phyloP scores from a whole-genome alignment of 306 rosid genomes.

The Casuarina cunninghamiana region DNA sequence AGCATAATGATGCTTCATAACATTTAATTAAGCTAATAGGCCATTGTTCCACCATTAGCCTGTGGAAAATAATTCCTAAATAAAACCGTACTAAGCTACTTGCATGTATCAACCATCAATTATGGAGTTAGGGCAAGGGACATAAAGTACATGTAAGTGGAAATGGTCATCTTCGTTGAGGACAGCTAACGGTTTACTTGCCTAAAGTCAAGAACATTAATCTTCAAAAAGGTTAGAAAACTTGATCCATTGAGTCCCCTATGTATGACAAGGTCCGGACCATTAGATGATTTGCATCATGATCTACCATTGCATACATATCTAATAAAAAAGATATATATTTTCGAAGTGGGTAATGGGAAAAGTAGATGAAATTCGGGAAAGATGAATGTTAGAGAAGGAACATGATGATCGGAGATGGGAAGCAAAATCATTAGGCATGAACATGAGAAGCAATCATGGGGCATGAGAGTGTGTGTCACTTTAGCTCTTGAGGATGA shows the following conservation, averaged over 20 bases:
- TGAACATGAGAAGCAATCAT: slow-evolving; percentile 62
- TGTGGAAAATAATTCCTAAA: not conserved
- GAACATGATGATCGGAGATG: slow-evolving; percentile 50
- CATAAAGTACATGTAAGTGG: slow-evolving; percentile 4
- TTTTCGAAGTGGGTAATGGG: not conserved
- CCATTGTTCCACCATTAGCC: too few relatives aligned
- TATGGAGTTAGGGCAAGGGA: not conserved
- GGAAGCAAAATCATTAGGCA: slow-evolving; percentile 72
- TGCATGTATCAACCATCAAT: not conserved
- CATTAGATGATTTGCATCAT: slow-evolving; percentile 6
- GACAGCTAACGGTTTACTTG: slow-evolving; percentile 6
- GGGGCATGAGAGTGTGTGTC: slow-evolving; percentile 51
- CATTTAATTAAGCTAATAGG: not conserved
- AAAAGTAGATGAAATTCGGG: slow-evolving; percentile 25
- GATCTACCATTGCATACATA: not conserved
- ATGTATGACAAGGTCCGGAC: not conserved
- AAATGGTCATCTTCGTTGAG: not conserved
- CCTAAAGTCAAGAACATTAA: not conserved
- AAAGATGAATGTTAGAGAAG: slow-evolving; percentile 46
- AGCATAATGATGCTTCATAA: not conserved
- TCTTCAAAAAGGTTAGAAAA: not conserved
- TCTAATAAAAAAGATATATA: not conserved
- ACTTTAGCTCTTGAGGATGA: slow-evolving; percentile 2
- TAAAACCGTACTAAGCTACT: not conserved
- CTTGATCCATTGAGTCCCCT: not conserved